Base-by-base conservation (phyloP, 768 basidiomycete species). In the Hygrophorus russula region DNA sequence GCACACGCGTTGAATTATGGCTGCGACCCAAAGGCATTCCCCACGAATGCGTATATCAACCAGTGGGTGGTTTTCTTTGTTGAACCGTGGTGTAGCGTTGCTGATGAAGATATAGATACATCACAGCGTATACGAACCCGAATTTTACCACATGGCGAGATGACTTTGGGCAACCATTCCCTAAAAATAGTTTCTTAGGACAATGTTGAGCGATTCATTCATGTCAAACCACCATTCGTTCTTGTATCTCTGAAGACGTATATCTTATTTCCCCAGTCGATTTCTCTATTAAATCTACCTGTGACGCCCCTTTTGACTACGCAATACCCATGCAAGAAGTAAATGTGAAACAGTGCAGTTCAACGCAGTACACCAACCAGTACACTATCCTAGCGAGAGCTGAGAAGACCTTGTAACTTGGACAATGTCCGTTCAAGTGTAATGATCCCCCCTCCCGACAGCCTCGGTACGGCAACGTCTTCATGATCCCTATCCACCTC, bases 41-140 rank as follows among this genome's bases (percentile, higher is more conserved):
- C 94, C 1, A 97, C 94, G 0, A 61, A 71, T 39, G 69, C 71
- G 10, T 97, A 97, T 59, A 97, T 94, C 58, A 64, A 81, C 38
- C 59, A 74, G 75, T 83, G 50, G 42, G 73, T 59, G 34, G 6
- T 27, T 41, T 41, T 35, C 32, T 19, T 14, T 34, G 11, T 2
- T 19, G 14, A 32, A 11, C 36, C 17, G 17, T 35, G 34, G n/a
- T n/a, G n/a, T n/a, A n/a, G 17, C 17, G 17, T 35, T 31, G 2
- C 28, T n/a, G 7, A 46, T 28, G 13, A 5, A 41, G n/a, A 29
- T 20, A 3, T 32, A 72, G 71, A 46, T 69, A 71, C 47, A 55
- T 73, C 19, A 76, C 78, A 41, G 84, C 85, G n/a, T 94, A 93
- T 60, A 76, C 69, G 36, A 89, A 94, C 53, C 70, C 80, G 14